Evolutionary conservation across 257 asterid genomes (phyloP).

Genomic region (Gardenia jasminoides): DNA sequence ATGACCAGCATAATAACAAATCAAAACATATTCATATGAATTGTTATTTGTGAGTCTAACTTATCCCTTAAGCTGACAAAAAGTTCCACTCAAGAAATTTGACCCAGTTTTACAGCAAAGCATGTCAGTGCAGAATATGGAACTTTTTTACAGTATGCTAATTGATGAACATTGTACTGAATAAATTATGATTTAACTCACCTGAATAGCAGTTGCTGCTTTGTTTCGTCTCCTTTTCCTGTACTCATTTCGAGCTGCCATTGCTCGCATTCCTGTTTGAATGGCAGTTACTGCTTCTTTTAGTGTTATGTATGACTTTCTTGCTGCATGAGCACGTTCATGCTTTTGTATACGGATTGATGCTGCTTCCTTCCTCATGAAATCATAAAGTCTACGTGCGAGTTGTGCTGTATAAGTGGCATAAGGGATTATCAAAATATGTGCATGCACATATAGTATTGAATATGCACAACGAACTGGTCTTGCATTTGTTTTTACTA

Average conservation of each 20-base stretch:
- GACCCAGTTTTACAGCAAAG: not conserved
- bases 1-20: not conserved
- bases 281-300: slow-evolving; percentile 65
- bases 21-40: not conserved
- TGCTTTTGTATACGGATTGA: slow-evolving; percentile 83
- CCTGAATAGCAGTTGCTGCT: slow-evolving; percentile 82
- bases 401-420: slow-evolving; percentile 53
- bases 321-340: slow-evolving; percentile 65
- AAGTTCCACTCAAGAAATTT: not conserved
- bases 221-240: slow-evolving; percentile 68
- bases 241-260: slow-evolving; percentile 80
- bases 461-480: not conserved
- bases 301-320: slow-evolving; percentile 53
- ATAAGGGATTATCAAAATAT: not conserved
- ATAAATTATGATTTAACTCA: slow-evolving; percentile 13
- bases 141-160: not conserved
- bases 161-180: slow-evolving; percentile 3
- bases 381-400: slow-evolving; percentile 65
- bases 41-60: not conserved
- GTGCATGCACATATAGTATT: not conserved
- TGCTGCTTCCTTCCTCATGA: slow-evolving; percentile 81
- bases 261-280: slow-evolving; percentile 86
- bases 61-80: not conserved
- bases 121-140: not conserved
- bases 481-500: not conserved